Base-by-base conservation (phyloP, 148 eudicot species). In the Vaccinium myrtillus region DNA sequence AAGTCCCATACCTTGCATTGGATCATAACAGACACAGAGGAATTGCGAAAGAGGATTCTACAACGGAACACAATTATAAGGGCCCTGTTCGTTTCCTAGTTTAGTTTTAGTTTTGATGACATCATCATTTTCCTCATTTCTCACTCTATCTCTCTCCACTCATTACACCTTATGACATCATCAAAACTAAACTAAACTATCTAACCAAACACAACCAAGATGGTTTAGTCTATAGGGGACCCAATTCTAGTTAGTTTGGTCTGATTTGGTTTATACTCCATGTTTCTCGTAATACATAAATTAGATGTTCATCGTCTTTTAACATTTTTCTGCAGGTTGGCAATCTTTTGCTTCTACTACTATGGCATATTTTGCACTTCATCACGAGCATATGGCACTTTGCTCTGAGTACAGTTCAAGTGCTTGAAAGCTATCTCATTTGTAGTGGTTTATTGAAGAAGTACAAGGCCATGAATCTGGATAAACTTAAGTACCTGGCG, bases 401-500 rank as follows among this genome's bases (percentile, higher is more conserved):
- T 61, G 86, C 83, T 43, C 23, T 71, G 77, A 81, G 87, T 65
- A 50, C 84, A 58, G 83, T 83, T 81, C 85, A 84, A 75, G 81
- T 82, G 56, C 69, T 93, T 48, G 98, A 95, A 85, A 95, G 95
- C 92, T 87, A 80, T 84, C 89, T 88, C 49, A 91, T 97, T 53
- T 86, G 94, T 25, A 77, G 79, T 81, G 92, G 94, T 50, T 65
- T 85, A 2, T 55, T 90, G 53, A 88, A 86, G 87, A 90, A 83
- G 58, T 93, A 92, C 83, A 86, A 87, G 81, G 30, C 87, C 23
- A 84, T 97, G 36, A 89, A 95, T 81, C 80, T 92, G 48, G 90
- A 90, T 78, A 93, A 91, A 78, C 90, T 97, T 58, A 87, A 84
- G 36, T 91, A 93, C 88, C 89, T 97, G 65, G 99, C 96, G 21